Evolutionary conservation across 192 early-diverging fungal species (phyloP).

Genomic region (Entrophospora sp.): DNA sequence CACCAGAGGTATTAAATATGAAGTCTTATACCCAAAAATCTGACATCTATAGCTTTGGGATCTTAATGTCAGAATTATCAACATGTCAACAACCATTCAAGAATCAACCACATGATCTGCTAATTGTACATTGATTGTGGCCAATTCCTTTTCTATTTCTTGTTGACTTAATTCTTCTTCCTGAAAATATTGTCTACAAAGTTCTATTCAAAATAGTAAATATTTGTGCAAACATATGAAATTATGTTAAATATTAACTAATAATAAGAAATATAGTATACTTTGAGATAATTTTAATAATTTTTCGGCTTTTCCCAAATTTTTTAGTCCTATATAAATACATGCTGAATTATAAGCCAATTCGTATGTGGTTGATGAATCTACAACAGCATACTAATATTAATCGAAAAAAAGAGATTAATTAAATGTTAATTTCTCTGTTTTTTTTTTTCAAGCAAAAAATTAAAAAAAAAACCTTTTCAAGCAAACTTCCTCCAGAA

Average conservation of each 20-base stretch:
- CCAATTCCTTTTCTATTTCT: conserved; percentile 58
- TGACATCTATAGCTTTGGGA: no score
- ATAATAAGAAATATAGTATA: conserved; percentile 22
- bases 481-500: conserved; percentile 25
- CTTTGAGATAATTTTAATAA: conserved; percentile 47
- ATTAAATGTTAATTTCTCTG: neutral
- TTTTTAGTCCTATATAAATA: conserved; percentile 40
- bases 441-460: neutral
- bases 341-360: conserved; percentile 61
- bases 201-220: conserved; percentile 17
- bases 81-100: no score
- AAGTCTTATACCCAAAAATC: no score
- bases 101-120: no score
- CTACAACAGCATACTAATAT: conserved; percentile 20
- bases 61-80: no score
- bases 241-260: neutral
- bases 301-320: conserved; percentile 42
- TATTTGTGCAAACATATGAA: neutral
- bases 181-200: conserved; percentile 40
- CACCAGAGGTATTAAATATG: no score
- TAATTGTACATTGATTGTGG: conserved; percentile 52
- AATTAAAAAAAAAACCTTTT: conserved; percentile 18
- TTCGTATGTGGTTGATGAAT: conserved; percentile 47
- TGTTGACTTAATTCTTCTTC: conserved; percentile 49
- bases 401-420: neutral